These are phyloP conservation scores for Boletus patriciae DNA, from an alignment of 768 basidiomycete genomes.

Conservation along the genomic window DNA sequence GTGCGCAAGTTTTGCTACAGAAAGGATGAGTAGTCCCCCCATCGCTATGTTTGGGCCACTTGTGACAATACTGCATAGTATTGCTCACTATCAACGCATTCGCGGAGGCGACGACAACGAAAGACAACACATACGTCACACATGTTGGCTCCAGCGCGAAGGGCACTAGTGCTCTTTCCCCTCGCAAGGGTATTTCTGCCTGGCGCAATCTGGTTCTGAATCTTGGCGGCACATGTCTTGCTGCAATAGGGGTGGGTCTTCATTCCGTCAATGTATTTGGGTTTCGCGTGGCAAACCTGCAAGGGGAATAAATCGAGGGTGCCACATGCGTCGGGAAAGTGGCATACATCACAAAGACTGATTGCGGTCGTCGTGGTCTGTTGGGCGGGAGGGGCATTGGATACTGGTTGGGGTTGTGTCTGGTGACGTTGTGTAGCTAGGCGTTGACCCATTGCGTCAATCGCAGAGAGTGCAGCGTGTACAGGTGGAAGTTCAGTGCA, in stretches of 20 bases:
- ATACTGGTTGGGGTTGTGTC: constrained; percentile 26
- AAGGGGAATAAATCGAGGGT: constrained; percentile 3
- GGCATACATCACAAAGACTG: constrained; percentile 52
- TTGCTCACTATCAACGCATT: background rate
- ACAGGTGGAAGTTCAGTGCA: constrained; percentile 37
- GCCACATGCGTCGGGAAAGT: constrained; percentile 2
- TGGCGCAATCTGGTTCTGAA: constrained; percentile 30
- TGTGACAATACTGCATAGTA: constrained; percentile 51
- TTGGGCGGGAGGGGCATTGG: constrained; percentile 7
- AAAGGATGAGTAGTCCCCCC: constrained; percentile 58
- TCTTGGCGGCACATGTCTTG: constrained; percentile 57
- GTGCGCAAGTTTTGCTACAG: constrained; percentile 64
- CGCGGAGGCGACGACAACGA: constrained; percentile 1
- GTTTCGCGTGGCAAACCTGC: constrained; percentile 55
- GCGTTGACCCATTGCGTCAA: constrained; percentile 38
- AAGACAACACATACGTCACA: constrained; percentile 49
- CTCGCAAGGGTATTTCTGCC: constrained; percentile 29
- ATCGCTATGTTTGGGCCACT: constrained; percentile 59
- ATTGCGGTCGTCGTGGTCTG: constrained; percentile 29
- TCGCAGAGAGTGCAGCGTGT: constrained; percentile 38
- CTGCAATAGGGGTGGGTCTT: constrained; percentile 60
- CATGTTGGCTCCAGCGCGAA: constrained; percentile 36
- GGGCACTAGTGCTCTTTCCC: constrained; percentile 23
- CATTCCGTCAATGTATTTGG: constrained; percentile 55
- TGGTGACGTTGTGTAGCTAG: constrained; percentile 32